Evolutionary conservation across 2,329 filamentous ascomycete species (phyloP).

Genomic region (Venturia effusa): DNA sequence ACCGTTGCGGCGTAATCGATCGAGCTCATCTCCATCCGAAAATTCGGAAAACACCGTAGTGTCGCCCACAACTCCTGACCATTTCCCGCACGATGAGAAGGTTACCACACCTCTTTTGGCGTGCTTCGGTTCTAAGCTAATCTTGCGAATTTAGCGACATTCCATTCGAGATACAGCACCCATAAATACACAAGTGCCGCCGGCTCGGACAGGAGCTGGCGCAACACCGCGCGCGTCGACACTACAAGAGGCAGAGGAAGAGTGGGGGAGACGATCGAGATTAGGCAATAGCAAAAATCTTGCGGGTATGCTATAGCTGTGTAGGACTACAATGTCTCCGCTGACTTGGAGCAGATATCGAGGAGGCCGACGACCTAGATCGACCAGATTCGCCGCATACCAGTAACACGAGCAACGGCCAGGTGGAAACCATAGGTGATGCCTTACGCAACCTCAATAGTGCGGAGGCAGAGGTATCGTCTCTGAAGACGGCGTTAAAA

Average conservation of each 20-base stretch:
- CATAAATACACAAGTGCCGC: conserved; percentile 62
- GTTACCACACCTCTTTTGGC: neutral
- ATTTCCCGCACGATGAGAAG: conserved; percentile 18
- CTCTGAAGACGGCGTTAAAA: conserved; percentile 64
- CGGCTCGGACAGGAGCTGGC: conserved; percentile 26
- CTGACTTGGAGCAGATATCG: conserved; percentile 28
- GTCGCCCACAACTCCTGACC: conserved; percentile 25
- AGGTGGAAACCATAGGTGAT: conserved; percentile 33
- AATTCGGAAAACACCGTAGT: conserved; percentile 25
- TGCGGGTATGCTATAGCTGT: conserved; percentile 48
- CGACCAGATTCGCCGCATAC: conserved; percentile 13
- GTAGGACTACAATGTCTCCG: neutral
- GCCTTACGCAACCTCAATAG: conserved; percentile 47
- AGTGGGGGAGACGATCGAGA: conserved; percentile 42
- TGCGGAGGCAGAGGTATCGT: conserved; percentile 51
- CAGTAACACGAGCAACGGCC: conserved; percentile 14
- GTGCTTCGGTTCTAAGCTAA: conserved; percentile 1
- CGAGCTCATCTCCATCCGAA: conserved; percentile 19
- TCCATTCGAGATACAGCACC: conserved; percentile 24
- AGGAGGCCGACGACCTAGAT: conserved; percentile 30
- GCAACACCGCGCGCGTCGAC: conserved; percentile 78
- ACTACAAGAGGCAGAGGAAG: conserved; percentile 57
- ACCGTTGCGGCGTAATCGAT: neutral
- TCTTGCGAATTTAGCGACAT: neutral
- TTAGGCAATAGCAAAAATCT: conserved; percentile 55